Evolutionary conservation across 345 rosid genomes (phyloP), one percentile per base, ranked within the genome.

Genomic region (Euphorbia tirucalli): DNA sequence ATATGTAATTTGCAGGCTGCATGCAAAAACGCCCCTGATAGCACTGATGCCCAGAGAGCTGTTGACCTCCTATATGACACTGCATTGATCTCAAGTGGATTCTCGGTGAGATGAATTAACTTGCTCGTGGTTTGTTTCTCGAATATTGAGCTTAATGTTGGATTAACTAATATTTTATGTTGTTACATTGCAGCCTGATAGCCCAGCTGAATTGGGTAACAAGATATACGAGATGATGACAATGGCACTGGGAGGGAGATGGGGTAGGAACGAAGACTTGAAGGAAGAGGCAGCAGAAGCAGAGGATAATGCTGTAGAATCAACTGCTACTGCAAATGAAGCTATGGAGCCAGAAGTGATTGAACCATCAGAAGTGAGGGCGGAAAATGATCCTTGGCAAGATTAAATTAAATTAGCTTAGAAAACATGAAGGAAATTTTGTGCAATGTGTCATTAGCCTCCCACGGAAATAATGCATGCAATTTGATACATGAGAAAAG

Each of bases 181-280:
- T 21, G 67, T 71, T 30, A 66, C 62, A 4, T 62, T 75, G 79
- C 89, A 95, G 99, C 99, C 99, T 21, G 99, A 93, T 69, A 96
- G 92, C 78, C 99, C 98, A 14, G 93, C 97, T 0, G 96, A 93
- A 75, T 71, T 96, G 66, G 99, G 99, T 50, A 90, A 83, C 86
- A 96, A 93, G 86, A 93, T 96, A 65, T 93, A 96, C 14, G 97
- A 96, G 82, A 93, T 96, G 95, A 96, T 96, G 96, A 91, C 94
- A 1, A 85, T 96, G 90, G 99, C 99, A 19, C 88, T 96, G 15
- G 98, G 98, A 49, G 98, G 98, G 61, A 88, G 97, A 87, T 96
- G 99, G 99, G 99, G 97, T 25, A 83, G 96, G 76, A 81, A 81
- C 11, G 96, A 90, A 54, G 88, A 77, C 7, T 88, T 66, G 14